Evolutionary conservation across 371 early-diverging fungal species (phyloP).

Genomic region (Nematocida homosporus): DNA sequence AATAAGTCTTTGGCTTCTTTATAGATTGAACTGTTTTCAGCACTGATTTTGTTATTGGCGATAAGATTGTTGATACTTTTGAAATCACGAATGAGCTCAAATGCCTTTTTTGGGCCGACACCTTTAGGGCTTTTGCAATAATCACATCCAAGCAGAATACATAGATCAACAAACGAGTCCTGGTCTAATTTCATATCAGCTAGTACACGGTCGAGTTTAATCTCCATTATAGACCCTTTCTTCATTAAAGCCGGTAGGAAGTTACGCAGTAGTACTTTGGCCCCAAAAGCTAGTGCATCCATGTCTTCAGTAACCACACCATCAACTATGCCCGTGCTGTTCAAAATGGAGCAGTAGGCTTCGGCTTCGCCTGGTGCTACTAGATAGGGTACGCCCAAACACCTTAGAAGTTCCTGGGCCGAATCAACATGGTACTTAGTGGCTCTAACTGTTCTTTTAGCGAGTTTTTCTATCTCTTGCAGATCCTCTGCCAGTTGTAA

Average conservation of each 20-base stretch:
- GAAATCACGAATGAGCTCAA: conserved; percentile 80
- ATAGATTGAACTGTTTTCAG: conserved; percentile 83
- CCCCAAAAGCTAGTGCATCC: conserved; percentile 92
- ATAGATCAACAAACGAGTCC: conserved; percentile 90
- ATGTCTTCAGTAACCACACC: conserved; percentile 98
- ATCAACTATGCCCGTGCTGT: conserved; percentile 80
- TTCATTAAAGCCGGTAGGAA: conserved; percentile 84
- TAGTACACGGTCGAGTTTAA: conserved; percentile 76
- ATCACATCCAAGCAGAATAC: conserved; percentile 97
- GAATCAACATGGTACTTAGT: conserved; percentile 88
- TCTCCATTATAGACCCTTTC: conserved; percentile 85
- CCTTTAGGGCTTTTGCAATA: conserved; percentile 91
- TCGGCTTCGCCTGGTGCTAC: conserved; percentile 98
- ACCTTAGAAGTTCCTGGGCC: conserved; percentile 77
- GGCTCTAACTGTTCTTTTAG: conserved; percentile 83
- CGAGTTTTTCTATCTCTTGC: conserved; percentile 80
- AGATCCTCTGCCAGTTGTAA: conserved; percentile 57
- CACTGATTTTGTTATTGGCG: conserved; percentile 67
- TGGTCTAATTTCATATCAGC: conserved; percentile 75
- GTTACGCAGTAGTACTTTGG: conserved; percentile 85
- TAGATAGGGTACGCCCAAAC: conserved; percentile 93
- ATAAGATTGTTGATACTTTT: conserved; percentile 79
- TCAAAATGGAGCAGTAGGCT: conserved; percentile 91
- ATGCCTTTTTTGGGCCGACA: conserved; percentile 81
- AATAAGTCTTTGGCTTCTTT: conserved; percentile 84